Conservation (phyloP, 2,329 filamentous ascomycete genomes). For the Parasarocladium wereldwijsianum region DNA sequence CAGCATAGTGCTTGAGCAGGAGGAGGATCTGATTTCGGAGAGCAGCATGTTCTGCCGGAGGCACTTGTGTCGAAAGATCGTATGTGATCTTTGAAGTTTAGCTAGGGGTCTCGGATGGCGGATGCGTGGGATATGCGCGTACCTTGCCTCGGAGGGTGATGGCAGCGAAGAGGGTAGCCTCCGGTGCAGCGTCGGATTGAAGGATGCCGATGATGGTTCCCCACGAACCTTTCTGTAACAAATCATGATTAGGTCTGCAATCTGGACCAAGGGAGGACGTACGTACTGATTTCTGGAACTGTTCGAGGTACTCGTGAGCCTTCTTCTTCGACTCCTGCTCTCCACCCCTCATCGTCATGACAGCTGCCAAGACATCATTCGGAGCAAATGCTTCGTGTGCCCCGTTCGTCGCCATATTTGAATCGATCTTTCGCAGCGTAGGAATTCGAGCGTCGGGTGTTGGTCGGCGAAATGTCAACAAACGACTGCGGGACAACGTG, state of each 20-base stretch:
- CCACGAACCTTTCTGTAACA: conserved; percentile 74
- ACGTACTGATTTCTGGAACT: conserved; percentile 91
- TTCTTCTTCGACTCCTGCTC: conserved; percentile 74
- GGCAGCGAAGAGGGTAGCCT: conserved; percentile 88
- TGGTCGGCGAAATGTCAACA: no score
- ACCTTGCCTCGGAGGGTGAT: conserved; percentile 98
- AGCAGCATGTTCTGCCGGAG: conserved; percentile 55
- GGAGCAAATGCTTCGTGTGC: conserved; percentile 62
- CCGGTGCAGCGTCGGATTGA: conserved; percentile 64
- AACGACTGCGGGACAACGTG: no score
- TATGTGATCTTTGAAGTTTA: conserved; percentile 66
- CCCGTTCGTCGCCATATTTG: conserved; percentile 54
- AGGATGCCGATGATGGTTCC: conserved; percentile 74
- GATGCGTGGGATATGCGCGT: not conserved
- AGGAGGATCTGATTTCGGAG: conserved; percentile 74
- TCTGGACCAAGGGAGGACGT: not conserved
- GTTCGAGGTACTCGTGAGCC: conserved; percentile 81
- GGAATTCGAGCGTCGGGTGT: no score
- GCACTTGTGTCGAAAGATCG: conserved; percentile 75
- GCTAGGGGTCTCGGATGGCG: not conserved
- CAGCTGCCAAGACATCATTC: conserved; percentile 62
- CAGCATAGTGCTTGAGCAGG: conserved; percentile 66
- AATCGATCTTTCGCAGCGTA: no score
- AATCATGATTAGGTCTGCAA: conserved; percentile 6
- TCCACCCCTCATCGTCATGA: conserved; percentile 82